Percentiles rank a stretch among this genome's conserved stretches.
These are phyloP conservation scores for Chenopodium suecicum DNA, from an alignment of 148 eudicot species.

Conservation along the genomic window DNA sequence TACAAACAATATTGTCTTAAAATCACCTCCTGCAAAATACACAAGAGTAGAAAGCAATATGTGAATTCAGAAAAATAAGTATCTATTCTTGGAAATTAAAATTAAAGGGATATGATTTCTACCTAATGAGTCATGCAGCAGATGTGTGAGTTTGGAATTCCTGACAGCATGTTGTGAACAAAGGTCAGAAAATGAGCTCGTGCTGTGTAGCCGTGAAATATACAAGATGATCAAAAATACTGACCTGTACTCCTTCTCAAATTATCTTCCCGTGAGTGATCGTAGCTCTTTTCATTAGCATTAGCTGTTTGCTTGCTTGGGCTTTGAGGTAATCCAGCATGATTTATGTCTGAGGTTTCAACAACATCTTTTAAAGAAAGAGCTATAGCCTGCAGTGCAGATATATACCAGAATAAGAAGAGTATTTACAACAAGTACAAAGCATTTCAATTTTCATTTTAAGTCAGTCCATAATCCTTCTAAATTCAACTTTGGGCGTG, in stretches of 20 bases:
- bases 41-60: neutral
- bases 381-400: slow-evolving; percentile 68
- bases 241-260: slow-evolving; percentile 51
- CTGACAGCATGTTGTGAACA: slow-evolving; percentile 33
- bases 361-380: slow-evolving; percentile 57
- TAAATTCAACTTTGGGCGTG: neutral
- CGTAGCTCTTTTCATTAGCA: slow-evolving; percentile 31
- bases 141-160: slow-evolving; percentile 88
- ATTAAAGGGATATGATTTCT: slow-evolving; percentile 6
- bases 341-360: slow-evolving; percentile 22
- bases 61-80: neutral
- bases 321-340: slow-evolving; percentile 26
- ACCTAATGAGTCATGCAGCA: slow-evolving; percentile 95
- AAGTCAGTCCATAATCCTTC: neutral
- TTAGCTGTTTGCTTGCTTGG: slow-evolving; percentile 22
- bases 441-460: neutral
- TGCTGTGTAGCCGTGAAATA: neutral
- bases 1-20: slow-evolving; percentile 87
- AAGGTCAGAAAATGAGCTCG: neutral
- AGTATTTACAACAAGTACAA: neutral
- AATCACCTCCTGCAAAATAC: slow-evolving; percentile 69
- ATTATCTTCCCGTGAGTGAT: slow-evolving; percentile 33
- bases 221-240: slow-evolving; percentile 22
- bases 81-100: neutral
- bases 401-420: neutral